Percentiles rank a stretch among this genome's conserved stretches.
Evolutionary conservation across 129 eudicot species (phyloP).

Genomic region (Glebionis coronaria): DNA sequence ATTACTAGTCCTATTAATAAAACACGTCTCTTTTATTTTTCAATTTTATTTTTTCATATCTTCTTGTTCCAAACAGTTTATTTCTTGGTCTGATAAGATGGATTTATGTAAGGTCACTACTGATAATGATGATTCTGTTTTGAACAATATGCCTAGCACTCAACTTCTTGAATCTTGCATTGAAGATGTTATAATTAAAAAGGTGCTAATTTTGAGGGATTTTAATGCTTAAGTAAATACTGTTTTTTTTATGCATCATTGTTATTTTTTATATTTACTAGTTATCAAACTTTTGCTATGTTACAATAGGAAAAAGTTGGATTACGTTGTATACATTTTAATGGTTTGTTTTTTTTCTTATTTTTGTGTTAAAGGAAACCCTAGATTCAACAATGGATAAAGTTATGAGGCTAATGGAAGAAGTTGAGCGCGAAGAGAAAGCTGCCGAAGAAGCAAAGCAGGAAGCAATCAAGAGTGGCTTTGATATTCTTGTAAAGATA

Average conservation of each 20-base stretch:
- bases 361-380: not conserved
- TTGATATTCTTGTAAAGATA: not conserved
- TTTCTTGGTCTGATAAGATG: not conserved
- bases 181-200: not conserved
- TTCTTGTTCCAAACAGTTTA: not conserved
- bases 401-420: not conserved
- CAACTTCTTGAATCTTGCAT: not conserved
- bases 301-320: no score
- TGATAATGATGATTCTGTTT: not conserved
- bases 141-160: not conserved
- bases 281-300: no score
- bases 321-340: no score
- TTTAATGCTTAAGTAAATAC: not conserved
- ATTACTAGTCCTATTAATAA: no score
- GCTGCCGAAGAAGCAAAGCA: not conserved
- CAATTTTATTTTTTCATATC: not conserved
- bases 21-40: not conserved
- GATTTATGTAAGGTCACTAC: not conserved
- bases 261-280: not conserved
- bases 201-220: not conserved
- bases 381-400: not conserved
- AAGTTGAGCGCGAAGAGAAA: not conserved
- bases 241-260: not conserved
- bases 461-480: not conserved
- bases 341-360: no score